Conservation (phyloP, 2,329 filamentous ascomycete species). For the Drechslerella dactyloides region DNA sequence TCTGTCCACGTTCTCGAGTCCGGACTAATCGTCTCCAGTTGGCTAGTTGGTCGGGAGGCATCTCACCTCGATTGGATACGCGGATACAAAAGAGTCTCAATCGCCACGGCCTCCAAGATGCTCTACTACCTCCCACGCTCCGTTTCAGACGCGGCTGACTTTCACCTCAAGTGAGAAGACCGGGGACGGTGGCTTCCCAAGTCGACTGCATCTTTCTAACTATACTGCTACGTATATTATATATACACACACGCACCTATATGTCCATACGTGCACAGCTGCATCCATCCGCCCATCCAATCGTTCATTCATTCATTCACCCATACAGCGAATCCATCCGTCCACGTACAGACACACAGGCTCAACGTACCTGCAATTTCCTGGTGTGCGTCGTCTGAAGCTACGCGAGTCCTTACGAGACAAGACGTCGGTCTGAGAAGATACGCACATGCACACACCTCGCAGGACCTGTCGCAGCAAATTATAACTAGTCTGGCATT, state of each 20-base stretch:
- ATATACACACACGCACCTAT: not conserved
- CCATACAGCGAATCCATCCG: too few species aligned
- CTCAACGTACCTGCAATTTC: too few species aligned
- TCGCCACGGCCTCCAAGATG: conserved; percentile 34
- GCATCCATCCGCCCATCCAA: too few species aligned
- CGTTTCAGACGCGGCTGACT: conserved; percentile 47
- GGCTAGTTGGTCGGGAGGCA: not conserved
- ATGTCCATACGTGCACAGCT: conserved; percentile 4
- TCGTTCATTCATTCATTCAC: too few species aligned
- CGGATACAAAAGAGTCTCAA: conserved; percentile 10
- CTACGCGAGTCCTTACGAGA: too few species aligned
- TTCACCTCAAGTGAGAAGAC: conserved; percentile 45
- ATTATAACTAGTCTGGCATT: too few species aligned
- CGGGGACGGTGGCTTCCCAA: conserved; percentile 9
- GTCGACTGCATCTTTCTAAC: not conserved
- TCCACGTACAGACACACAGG: too few species aligned
- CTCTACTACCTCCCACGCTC: conserved; percentile 28
- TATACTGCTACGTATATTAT: not conserved
- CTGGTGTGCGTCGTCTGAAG: too few species aligned
- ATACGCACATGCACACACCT: too few species aligned
- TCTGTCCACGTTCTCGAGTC: not conserved
- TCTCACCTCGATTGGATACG: not conserved
- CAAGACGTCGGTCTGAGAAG: too few species aligned
- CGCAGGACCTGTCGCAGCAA: too few species aligned
- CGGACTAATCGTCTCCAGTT: not conserved